phyloP scores from a whole-genome alignment of 2,329 filamentous ascomycete genomes.

The Neonectria coccinea region DNA sequence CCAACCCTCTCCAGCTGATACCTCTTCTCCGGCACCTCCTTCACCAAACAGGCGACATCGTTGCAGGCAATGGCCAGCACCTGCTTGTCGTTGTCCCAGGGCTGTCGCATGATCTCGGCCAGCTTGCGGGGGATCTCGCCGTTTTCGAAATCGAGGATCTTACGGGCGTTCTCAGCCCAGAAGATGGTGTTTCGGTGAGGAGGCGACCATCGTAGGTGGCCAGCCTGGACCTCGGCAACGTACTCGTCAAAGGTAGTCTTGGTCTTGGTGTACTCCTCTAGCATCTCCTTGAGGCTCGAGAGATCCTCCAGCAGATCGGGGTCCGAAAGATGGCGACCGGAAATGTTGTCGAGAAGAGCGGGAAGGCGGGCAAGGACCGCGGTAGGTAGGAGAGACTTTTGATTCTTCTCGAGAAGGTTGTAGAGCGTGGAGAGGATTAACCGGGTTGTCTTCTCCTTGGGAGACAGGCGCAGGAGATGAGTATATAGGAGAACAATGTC shows the following conservation, averaged over 20 bases:
- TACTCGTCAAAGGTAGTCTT: conserved; percentile 90
- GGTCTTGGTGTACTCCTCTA: conserved; percentile 76
- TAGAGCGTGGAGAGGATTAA: conserved; percentile 89
- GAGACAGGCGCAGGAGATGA: conserved; percentile 90
- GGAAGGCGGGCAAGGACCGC: conserved; percentile 89
- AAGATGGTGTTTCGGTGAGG: conserved; percentile 88
- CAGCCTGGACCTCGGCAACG: conserved; percentile 84
- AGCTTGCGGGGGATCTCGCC: conserved; percentile 83
- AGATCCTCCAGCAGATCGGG: conserved; percentile 74
- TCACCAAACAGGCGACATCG: conserved; percentile 88
- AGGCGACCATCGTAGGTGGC: conserved; percentile 92
- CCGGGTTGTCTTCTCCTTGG: conserved; percentile 97
- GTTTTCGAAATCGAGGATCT: conserved; percentile 86
- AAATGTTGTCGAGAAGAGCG: conserved; percentile 71
- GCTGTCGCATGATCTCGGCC: conserved; percentile 82
- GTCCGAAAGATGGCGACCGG: conserved; percentile 72
- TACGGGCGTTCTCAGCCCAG: conserved; percentile 91
- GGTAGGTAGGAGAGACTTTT: conserved; percentile 81
- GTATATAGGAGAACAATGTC: conserved; percentile 92
- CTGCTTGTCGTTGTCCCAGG: conserved; percentile 84
- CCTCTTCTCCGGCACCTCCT: conserved; percentile 88
- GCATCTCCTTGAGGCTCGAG: conserved; percentile 69
- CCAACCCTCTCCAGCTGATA: conserved; percentile 84
- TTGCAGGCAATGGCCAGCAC: conserved; percentile 94
- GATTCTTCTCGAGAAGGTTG: conserved; percentile 81